Conservation (phyloP, 129 eudicot species). For the Sambucus nigra region DNA sequence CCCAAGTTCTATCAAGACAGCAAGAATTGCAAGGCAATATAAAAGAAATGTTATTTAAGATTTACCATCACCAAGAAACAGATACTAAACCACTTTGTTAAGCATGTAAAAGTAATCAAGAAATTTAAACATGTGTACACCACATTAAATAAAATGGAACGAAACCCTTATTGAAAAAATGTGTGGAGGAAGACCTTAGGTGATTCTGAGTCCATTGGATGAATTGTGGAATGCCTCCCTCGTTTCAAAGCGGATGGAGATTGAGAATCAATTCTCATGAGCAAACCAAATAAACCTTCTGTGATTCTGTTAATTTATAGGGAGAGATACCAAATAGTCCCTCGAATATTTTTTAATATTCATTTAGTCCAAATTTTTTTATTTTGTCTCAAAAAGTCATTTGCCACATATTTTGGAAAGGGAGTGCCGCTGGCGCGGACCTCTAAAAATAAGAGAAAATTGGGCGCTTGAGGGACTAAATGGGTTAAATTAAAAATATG, state of each 20-base stretch:
- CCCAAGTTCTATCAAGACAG: background rate
- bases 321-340: too few relatives aligned
- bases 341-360: too few relatives aligned
- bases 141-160: background rate
- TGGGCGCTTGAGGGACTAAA: too few relatives aligned
- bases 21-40: background rate
- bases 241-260: slow-evolving; percentile 28
- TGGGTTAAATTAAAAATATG: too few relatives aligned
- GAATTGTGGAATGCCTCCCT: slow-evolving; percentile 25
- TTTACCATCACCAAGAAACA: background rate
- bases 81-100: background rate
- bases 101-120: background rate
- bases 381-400: too few relatives aligned
- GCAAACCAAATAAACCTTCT: slow-evolving; percentile 23
- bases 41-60: background rate
- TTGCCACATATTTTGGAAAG: too few relatives aligned
- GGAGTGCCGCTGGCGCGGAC: too few relatives aligned
- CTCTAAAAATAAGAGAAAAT: too few relatives aligned
- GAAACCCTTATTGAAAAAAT: too few relatives aligned
- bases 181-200: slow-evolving; percentile 37
- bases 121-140: background rate
- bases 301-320: too few relatives aligned
- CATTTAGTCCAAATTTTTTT: too few relatives aligned
- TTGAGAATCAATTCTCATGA: slow-evolving; percentile 36
- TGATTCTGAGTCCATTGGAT: slow-evolving; percentile 48